These are phyloP conservation scores for Podaxis sp. DNA, from an alignment of 768 basidiomycete species.

Conservation along the genomic window DNA sequence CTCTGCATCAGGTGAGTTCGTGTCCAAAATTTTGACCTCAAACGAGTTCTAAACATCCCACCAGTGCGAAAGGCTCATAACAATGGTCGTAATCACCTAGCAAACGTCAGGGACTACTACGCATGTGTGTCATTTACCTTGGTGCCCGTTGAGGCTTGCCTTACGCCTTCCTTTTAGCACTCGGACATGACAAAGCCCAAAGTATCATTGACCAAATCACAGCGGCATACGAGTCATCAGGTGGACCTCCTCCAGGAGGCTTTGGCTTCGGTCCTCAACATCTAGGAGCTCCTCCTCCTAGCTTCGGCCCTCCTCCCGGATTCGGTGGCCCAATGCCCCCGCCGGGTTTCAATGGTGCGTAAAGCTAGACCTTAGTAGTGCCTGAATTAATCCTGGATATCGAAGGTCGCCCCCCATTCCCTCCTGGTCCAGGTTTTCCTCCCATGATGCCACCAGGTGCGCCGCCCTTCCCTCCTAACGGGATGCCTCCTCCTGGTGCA, in stretches of 20 bases:
- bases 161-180: constrained; percentile 42
- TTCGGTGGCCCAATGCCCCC: constrained; percentile 54
- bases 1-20: constrained; percentile 76
- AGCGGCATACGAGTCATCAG: constrained; percentile 83
- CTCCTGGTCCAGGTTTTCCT: constrained; percentile 61
- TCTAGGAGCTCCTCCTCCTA: constrained; percentile 56
- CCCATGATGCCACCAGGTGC: constrained; percentile 53
- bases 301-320: constrained; percentile 45
- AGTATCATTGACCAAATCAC: constrained; percentile 99
- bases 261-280: constrained; percentile 87
- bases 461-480: constrained; percentile 74
- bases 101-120: constrained; percentile 97
- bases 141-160: not conserved
- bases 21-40: not conserved
- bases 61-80: constrained; percentile 98
- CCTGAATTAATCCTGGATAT: constrained; percentile 9
- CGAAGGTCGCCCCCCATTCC: constrained; percentile 68
- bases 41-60: constrained; percentile 11
- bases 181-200: constrained; percentile 96
- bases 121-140: constrained; percentile 58
- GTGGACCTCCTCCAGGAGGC: constrained; percentile 84
- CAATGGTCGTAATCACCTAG: constrained; percentile 93
- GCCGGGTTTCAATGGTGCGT: constrained; percentile 54
- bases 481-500: constrained; percentile 31
- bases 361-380: constrained; percentile 12